phyloP scores from a whole-genome alignment of 2,329 filamentous ascomycete species.

The Aureobasidium leucospermi region DNA sequence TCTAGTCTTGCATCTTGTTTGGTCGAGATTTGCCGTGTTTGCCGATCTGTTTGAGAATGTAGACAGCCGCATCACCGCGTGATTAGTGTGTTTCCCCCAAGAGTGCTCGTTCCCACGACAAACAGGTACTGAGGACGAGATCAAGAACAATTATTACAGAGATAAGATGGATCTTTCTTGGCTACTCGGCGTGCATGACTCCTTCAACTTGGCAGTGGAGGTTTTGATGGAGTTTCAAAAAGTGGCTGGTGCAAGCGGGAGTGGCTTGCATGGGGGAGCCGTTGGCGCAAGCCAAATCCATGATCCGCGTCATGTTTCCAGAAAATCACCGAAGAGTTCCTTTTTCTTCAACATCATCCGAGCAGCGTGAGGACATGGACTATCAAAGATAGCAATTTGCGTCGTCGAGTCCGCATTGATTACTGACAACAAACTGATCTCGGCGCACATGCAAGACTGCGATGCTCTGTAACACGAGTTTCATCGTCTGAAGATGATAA shows the following conservation, averaged over 20 bases:
- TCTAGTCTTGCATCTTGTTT: conserved; percentile 3
- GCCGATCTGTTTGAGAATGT: not conserved
- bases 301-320: conserved; percentile 4
- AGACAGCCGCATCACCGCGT: too few relatives aligned
- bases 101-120: too few relatives aligned
- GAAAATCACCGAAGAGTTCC: not conserved
- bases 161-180: not conserved
- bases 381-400: not conserved
- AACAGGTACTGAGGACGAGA: not conserved
- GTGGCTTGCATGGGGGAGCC: not conserved
- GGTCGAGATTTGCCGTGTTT: not conserved
- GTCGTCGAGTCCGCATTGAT: too few relatives aligned
- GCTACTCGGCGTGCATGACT: not conserved
- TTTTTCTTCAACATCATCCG: not conserved
- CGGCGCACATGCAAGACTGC: not conserved
- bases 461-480: not conserved
- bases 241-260: conserved; percentile 1
- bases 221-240: not conserved
- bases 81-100: too few relatives aligned
- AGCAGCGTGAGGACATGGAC: too few relatives aligned
- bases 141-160: not conserved
- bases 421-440: not conserved
- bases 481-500: conserved; percentile 11
- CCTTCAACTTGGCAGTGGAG: not conserved
- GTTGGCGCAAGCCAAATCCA: not conserved